Evolutionary conservation across 371 early-diverging fungal species (phyloP), one percentile per base, ranked within the genome.

Genomic region (Mucor circinelloides): DNA sequence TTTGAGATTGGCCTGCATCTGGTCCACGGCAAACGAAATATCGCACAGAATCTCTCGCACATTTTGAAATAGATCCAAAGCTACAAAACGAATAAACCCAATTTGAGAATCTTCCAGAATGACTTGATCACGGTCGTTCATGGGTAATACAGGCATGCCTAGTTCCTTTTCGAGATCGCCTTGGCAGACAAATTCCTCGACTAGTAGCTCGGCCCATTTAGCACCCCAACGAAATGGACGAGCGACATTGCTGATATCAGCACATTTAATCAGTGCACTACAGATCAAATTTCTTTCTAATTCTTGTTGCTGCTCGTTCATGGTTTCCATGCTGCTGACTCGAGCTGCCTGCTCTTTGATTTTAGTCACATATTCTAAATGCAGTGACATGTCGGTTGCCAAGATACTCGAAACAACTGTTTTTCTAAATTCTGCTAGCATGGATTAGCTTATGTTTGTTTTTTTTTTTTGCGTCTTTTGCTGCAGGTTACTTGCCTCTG

Each of bases 331-430:
- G 55, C 65, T 59, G 31, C 36, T 64, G 12, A 55, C 44, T 34
- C 89, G 81, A 38, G 76, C 64, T 38, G 80, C 74, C 63, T 87
- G 88, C 32, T 85, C 86, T 10, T 84, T 84, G 75, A 92, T 88
- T 71, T 90, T 86, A 60, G 77, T 74, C 8, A 94, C 88, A 70
- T 90, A 92, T 58, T 90, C 90, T 58, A 81, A 83, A 72, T 94
- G 93, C 46, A 87, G 83, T 31, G 88, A 84, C 93, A 94, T 92
- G 72, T 94, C 94, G 0, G 94, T 94, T 6, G 94, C 91, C 58
- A 94, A 72, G 34, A 94, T 92, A 31, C 88, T 85, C 38, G 86
- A 85, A 40, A 91, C 84, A 1, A 91, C 85, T 44, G 86, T 69
- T 66, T 89, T 85, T 58, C 91, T 84, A 74, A 91, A 92, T 63